Evolutionary conservation across 495 filamentous ascomycete genomes (phyloP), one percentile per base, ranked within the genome.

Genomic region (Penicillium mononematosum): DNA sequence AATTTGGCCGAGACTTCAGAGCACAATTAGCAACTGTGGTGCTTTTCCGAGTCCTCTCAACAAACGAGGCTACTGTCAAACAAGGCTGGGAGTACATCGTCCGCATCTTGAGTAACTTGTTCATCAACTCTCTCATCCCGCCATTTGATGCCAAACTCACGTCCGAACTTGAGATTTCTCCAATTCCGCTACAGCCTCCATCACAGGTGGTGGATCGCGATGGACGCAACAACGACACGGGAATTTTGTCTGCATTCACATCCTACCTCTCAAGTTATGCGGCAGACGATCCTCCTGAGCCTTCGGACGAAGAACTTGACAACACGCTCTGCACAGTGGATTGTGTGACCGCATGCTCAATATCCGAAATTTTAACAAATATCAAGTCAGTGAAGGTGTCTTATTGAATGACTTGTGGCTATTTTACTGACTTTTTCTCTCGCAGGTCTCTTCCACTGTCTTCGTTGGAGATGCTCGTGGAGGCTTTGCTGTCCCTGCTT

Each of bases 181-280:
- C 89, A 22, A 98, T 98, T 59, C 91, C 94, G 0, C 75, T 99
- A 39, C 93, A 96, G 64, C 86, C 82, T 3, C 91, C 95, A n/a
- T 92, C 89, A 16, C 91, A 96, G 61, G 82, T 99, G 42, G 91
- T 99, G 41, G 95, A 98, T 62, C 86, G 94, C 22, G 90, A 85
- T 36, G 81, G 87, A 42, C 88, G 88, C 55, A 76, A 83, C 32
- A 84, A 73, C 57, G 94, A 99, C 22, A 81, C 84, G 3, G 91
- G 95, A 7, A 78, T 99, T 20, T 88, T 99, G 65, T 96, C 91
- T 5, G 90, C 94, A 5, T 88, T 99, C 56, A 92, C 92, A 2
- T 96, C 90, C 5, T 98, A 97, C 60, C 89, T 99, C 20, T 95
- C 92, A n/a, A 97, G 92, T 68, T 97, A 98, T 75, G 94, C 95